These are phyloP conservation scores for Elaeis oleifera DNA, from an alignment of 202 grass and related monocot species.

Conservation along the genomic window DNA sequence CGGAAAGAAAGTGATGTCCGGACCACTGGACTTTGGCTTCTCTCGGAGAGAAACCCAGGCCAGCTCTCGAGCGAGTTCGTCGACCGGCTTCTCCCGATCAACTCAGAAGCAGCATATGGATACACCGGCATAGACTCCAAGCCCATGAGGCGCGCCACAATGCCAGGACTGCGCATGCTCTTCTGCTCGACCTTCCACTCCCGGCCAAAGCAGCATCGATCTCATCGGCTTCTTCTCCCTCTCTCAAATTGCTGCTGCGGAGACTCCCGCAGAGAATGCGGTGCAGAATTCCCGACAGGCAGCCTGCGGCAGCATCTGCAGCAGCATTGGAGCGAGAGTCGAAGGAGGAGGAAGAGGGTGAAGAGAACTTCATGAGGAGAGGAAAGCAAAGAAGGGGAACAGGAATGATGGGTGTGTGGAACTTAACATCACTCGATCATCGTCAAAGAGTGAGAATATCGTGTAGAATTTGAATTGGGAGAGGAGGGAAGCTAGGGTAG, in stretches of 20 bases:
- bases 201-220: background rate
- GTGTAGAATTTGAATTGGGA: too few species aligned
- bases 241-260: background rate
- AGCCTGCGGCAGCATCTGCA: slow-evolving; percentile 14
- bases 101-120: background rate
- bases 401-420: too few species aligned
- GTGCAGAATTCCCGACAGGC: slow-evolving; percentile 39
- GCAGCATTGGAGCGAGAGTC: slow-evolving; percentile 6
- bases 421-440: too few species aligned
- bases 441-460: too few species aligned
- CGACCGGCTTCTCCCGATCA: slow-evolving; percentile 36
- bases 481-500: too few species aligned
- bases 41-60: slow-evolving; percentile 25
- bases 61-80: slow-evolving; percentile 37
- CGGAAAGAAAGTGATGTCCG: slow-evolving; percentile 26
- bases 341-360: slow-evolving; percentile 10
- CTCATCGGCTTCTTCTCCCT: background rate
- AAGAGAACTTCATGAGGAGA: slow-evolving; percentile 43
- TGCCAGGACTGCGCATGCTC: slow-evolving; percentile 37
- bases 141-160: slow-evolving; percentile 90
- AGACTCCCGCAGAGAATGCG: slow-evolving; percentile 47
- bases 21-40: background rate
- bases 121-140: slow-evolving; percentile 59
- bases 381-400: background rate
- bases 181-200: background rate